Conservation (phyloP, 2,329 filamentous ascomycete species). For the Aspergillus texensis region DNA sequence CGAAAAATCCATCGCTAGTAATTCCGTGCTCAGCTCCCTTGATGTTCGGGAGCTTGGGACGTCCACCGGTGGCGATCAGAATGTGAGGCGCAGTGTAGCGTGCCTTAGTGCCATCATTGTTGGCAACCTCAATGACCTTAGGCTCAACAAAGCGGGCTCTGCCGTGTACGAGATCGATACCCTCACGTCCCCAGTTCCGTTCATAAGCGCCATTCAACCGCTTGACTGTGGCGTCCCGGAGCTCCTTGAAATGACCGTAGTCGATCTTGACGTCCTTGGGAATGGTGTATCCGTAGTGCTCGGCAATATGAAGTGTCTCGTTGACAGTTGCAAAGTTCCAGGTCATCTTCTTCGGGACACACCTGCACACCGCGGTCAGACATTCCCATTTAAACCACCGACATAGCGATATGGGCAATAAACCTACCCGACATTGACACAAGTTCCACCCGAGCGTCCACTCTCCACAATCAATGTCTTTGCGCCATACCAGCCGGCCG, state of each 20-base stretch:
- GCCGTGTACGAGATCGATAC: slow-evolving; percentile 54
- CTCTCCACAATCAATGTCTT: slow-evolving; percentile 56
- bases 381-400: neutral
- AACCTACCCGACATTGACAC: slow-evolving; percentile 57
- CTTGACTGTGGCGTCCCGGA: slow-evolving; percentile 50
- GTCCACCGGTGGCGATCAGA: slow-evolving; percentile 52
- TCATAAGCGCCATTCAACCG: slow-evolving; percentile 53
- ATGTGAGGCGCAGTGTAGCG: slow-evolving; percentile 51
- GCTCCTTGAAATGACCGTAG: slow-evolving; percentile 52
- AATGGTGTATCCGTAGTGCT: slow-evolving; percentile 53
- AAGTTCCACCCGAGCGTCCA: slow-evolving; percentile 51
- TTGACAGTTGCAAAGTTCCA: slow-evolving; percentile 55
- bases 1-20: slow-evolving; percentile 56
- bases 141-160: slow-evolving; percentile 49
- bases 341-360: slow-evolving; percentile 57
- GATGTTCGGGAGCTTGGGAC: slow-evolving; percentile 47
- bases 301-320: slow-evolving; percentile 49
- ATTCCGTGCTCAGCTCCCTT: slow-evolving; percentile 54
- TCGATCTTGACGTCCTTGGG: slow-evolving; percentile 46
- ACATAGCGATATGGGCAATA: neutral
- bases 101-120: slow-evolving; percentile 45
- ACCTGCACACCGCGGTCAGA: slow-evolving; percentile 36
- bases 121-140: slow-evolving; percentile 48
- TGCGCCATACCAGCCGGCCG: slow-evolving; percentile 55
- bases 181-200: slow-evolving; percentile 53